Evolutionary conservation across 2,329 filamentous ascomycete species (phyloP), one percentile per base, ranked within the genome.

Genomic region (Alternaria atra): DNA sequence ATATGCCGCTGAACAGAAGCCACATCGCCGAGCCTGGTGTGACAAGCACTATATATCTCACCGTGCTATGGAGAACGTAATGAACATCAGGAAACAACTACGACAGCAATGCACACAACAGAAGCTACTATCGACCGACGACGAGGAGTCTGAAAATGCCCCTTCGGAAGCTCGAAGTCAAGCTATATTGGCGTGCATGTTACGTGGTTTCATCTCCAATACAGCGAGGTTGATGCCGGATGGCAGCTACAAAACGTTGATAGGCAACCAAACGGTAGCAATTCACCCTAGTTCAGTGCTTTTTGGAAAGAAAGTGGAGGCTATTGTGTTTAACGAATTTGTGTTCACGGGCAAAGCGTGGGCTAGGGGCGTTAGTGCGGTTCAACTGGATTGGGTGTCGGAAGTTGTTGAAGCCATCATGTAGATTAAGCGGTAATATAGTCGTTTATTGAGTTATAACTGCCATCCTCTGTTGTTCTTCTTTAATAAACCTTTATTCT

Each of bases 41-140:
- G 82, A 85, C 58, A 80, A 81, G 63, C 86, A 87, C 65, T 81
- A 87, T 62, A 84, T 90, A 10, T 86, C 83, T 2, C 87, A 90
- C 66, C 82, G 87, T 39, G 87, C 87, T 4, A 90, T 90, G 88
- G 85, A 87, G 66, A 85, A 84, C 15, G 87, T 89, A 4, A 88
- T 90, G 86, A 86, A 89, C 63, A 84, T 89, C 48, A 83, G 87
- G 55, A 89, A 89, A 70, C 87, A 89, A 75, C 81, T 89, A n/a
- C 81, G 80, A 20, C 75, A 82, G 4, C 86, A 87, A 70, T 88
- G 85, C 69, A 81, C 80, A 52, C 77, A 81, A 52, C 80, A 84
- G 8, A 83, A 84, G 51, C 68, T 80, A 0, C 59, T 77, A 5
- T 68, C 75, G 30, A 54, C 70, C 34, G 58, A 70, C 30, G 65